phyloP scores from a whole-genome alignment of 2,329 filamentous ascomycete species.

The Pochonia chlamydosporia region DNA sequence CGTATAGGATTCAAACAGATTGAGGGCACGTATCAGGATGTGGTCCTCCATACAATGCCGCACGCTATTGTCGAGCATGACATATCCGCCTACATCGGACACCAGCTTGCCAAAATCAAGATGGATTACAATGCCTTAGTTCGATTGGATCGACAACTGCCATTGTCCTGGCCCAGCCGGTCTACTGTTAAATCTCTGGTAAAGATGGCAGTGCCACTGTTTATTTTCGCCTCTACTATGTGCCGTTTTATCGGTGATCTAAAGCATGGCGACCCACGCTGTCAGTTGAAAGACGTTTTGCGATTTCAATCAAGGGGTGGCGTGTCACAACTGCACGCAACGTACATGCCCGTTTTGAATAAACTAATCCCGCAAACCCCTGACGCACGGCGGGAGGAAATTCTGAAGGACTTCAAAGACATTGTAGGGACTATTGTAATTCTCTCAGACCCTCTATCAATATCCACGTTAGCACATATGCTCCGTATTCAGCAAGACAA shows the following conservation, averaged over 20 bases:
- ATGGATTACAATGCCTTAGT: conserved; percentile 10
- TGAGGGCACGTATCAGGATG: too few relatives aligned
- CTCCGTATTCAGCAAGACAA: conserved; percentile 12
- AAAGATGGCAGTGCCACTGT: conserved; percentile 25
- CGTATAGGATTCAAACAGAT: too few relatives aligned
- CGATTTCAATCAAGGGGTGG: conserved; percentile 2
- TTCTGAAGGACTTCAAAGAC: conserved; percentile 15
- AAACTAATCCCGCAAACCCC: not conserved
- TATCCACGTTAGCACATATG: conserved; percentile 16
- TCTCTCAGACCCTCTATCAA: conserved; percentile 22
- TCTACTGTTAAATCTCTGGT: conserved; percentile 13
- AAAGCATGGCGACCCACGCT: conserved; percentile 7
- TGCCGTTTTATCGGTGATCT: conserved; percentile 21
- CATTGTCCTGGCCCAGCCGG: conserved; percentile 26
- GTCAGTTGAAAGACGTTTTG: conserved; percentile 17
- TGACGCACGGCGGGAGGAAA: not conserved
- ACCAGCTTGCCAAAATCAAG: conserved; percentile 26
- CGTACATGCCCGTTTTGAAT: conserved; percentile 10
- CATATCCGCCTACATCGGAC: conserved; percentile 28
- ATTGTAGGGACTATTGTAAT: conserved; percentile 21
- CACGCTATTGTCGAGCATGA: too few relatives aligned
- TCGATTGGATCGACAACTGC: too few relatives aligned
- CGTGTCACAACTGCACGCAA: conserved; percentile 7
- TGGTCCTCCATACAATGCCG: too few relatives aligned
- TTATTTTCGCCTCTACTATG: conserved; percentile 28